Conservation (phyloP, 192 early-diverging fungal species). For the Mycoemilia scoparia region DNA sequence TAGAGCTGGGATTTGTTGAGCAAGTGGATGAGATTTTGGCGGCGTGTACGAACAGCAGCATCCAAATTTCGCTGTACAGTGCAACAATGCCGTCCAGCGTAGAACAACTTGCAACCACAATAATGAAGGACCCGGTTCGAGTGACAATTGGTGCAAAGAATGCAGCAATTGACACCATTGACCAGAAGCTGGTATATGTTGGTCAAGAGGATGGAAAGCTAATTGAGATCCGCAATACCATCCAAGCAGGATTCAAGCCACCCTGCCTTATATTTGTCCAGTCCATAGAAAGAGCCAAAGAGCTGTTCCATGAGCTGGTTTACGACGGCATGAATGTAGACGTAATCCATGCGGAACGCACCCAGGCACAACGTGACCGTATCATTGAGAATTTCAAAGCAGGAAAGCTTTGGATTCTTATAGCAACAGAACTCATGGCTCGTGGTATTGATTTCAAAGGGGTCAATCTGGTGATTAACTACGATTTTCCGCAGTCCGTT, state of each 20-base stretch:
- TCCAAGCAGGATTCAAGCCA: conserved; percentile 61
- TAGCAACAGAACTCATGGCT: conserved; percentile 91
- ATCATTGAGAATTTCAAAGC: conserved; percentile 75
- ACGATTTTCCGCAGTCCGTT: conserved; percentile 87
- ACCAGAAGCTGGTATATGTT: conserved; percentile 76
- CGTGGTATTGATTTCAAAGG: conserved; percentile 99
- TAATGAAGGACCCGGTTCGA: conserved; percentile 80
- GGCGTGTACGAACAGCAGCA: conserved; percentile 48
- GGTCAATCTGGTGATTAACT: conserved; percentile 94
- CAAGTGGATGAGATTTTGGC: conserved; percentile 79
- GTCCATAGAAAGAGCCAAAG: conserved; percentile 91
- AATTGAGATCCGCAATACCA: conserved; percentile 73
- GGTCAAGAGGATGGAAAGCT: conserved; percentile 91
- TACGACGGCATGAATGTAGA: conserved; percentile 97
- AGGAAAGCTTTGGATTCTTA: conserved; percentile 88
- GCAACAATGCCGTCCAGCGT: conserved; percentile 86
- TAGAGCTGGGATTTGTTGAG: conserved; percentile 69
- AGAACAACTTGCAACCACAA: conserved; percentile 74
- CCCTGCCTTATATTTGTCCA: conserved; percentile 94
- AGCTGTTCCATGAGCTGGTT: conserved; percentile 87
- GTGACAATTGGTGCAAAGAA: conserved; percentile 78
- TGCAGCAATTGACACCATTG: conserved; percentile 78
- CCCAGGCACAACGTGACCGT: conserved; percentile 79
- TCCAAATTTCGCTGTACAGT: conserved; percentile 79
- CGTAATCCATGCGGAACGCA: conserved; percentile 92